Evolutionary conservation across 768 basidiomycete genomes (phyloP), one percentile per base, ranked within the genome.

Genomic region (Crucibulum laeve): DNA sequence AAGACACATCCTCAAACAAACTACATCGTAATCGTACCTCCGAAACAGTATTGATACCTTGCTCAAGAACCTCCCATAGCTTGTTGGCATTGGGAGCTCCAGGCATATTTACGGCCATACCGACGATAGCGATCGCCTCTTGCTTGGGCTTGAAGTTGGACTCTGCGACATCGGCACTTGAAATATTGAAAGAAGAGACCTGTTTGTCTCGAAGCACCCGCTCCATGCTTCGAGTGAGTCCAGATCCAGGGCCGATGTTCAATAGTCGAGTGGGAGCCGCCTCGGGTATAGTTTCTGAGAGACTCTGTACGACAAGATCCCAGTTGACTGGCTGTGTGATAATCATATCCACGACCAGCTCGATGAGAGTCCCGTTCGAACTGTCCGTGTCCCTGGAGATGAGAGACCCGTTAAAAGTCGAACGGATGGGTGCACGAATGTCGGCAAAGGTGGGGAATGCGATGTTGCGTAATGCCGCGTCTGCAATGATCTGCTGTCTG

Each of bases 111-210:
- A 79, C 68, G 1, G 83, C 79, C 82, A 87, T 85, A 7, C 86
- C 87, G 37, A 87, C 65, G 44, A 87, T 76, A 0, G 86, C 87
- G 38, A 88, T 76, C 3, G 79, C 73, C 37, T 78, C 58, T 25
- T 55, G 53, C 30, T 56, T 54, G 40, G 42, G 25, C 8, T 23
- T 37, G 2, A 17, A 28, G 7, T 23, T 36, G 10, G 8, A 19
- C 32, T 17, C 24, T 2, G 38, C 32, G n/a, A 44, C 47, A 15
- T 34, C 45, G 18, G 48, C 42, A 24, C 57, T 53, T n/a, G n/a
- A n/a, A n/a, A n/a, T 41, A 42, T 69, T 56, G 35, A 58, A 42
- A 21, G 50, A 41, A 2, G 47, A 38, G 6, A 51, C 46, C 38
- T 34, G 38, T 17, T 46, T 44, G 37, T 47, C 49, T 21, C 59